A percentile compares a stretch with the other conserved stretches of the same genome.
phyloP scores from a whole-genome alignment of 1,284 basidiomycete species.

The Athelia psychrophila region DNA sequence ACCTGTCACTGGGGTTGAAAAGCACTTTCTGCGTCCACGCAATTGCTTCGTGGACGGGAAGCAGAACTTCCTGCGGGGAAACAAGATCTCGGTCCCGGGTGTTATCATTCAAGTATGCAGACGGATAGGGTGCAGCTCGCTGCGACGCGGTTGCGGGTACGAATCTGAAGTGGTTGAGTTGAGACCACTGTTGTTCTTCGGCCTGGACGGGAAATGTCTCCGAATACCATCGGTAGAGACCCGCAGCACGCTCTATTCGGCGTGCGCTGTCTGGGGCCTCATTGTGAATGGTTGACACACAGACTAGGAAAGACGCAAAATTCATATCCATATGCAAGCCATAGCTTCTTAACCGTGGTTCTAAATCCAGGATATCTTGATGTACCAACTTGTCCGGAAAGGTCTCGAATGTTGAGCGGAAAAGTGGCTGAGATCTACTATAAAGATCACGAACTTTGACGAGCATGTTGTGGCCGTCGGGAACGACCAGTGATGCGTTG shows the following conservation, averaged over 20 bases:
- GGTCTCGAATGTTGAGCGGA: constrained; percentile 29
- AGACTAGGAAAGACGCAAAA: constrained; percentile 28
- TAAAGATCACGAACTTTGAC: constrained; percentile 24
- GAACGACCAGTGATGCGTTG: constrained; percentile 19
- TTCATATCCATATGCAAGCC: constrained; percentile 27
- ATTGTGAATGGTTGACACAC: constrained; percentile 24
- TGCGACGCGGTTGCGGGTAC: constrained; percentile 28
- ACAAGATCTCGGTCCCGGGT: constrained; percentile 26
- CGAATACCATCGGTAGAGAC: constrained; percentile 32
- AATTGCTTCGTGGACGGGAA: constrained; percentile 30
- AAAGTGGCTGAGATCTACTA: constrained; percentile 26
- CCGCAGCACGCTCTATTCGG: constrained; percentile 19
- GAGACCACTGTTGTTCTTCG: constrained; percentile 22
- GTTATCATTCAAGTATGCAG: constrained; percentile 20
- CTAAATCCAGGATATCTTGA: constrained; percentile 22
- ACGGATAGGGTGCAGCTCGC: constrained; percentile 12
- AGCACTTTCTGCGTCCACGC: constrained; percentile 43
- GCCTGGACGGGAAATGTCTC: constrained; percentile 25
- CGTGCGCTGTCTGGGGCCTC: constrained; percentile 13
- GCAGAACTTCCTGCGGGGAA: constrained; percentile 33
- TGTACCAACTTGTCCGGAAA: constrained; percentile 25
- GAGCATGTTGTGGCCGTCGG: constrained; percentile 23
- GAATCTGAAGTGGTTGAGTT: constrained; percentile 32
- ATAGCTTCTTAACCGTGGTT: constrained; percentile 18
- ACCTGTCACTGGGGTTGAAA: constrained; percentile 26